Base-by-base conservation (phyloP, 2,329 filamentous ascomycete species). In the Aspergillus tamarii region DNA sequence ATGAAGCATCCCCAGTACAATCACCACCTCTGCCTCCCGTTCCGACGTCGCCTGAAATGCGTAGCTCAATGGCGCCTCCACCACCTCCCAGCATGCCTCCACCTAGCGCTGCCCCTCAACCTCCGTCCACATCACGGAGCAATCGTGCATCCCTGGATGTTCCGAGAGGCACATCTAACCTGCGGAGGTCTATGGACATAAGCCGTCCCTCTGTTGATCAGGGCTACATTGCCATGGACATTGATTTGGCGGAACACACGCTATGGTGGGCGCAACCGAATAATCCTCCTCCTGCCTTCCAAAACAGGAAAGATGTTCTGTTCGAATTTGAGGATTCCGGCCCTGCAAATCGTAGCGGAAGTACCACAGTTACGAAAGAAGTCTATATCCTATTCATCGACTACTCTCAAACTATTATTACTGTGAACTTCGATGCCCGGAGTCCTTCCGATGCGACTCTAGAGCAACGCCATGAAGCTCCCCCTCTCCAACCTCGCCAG, bases 341-440 rank as follows among this genome's bases (percentile, higher is more conserved):
- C 8, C 86, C 89, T 16, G 85, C 86, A 12, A 89, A 89, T 67
- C 87, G 89, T 16, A 89, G 90, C 32, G 89, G 91, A 30, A 90
- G 89, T 75, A 88, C 88, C 0, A 85, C 85, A 1, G 82, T 96
- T 23, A 91, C 90, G 8, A 94, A 94, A 68, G 89, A 94, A 64
- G 85, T 97, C 48, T 95, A 91, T 70, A 83, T 98, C n/a, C 81
- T 99, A 10, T 99, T 92, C 81, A 89, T 93, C 72, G 95, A 99
- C 80, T 99, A 99, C 78, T 97, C 94, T 21, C 95, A 98, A 76
- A 98, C 94, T 0, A 85, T 96, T 67, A 87, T 99, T 72, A 93
- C 90, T 0, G 91, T 89, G 21, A 89, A 85, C 57, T 98, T 91
- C 76, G 91, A 97, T 75, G 83, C 89, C 1, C 86, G 88, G 59